These are phyloP conservation scores for Bretschneidera sinensis DNA, from an alignment of 345 rosid genomes.

Conservation along the genomic window DNA sequence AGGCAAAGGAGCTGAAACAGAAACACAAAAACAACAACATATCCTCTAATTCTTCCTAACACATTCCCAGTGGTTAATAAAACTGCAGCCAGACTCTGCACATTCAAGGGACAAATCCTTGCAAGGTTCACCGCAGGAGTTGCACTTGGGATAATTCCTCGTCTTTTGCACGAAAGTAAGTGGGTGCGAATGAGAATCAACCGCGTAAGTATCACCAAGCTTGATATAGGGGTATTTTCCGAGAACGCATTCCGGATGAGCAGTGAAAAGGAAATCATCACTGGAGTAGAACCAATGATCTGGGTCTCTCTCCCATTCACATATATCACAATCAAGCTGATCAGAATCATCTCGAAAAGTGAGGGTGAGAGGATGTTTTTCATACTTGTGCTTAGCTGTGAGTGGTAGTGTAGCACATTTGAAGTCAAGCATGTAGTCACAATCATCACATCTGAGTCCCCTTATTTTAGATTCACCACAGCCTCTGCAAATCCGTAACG, in stretches of 20 bases:
- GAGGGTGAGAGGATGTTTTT: conserved; percentile 2
- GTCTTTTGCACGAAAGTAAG: neutral
- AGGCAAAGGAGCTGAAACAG: too few species aligned
- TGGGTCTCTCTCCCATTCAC: neutral
- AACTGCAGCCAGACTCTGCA: neutral
- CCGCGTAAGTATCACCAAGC: neutral
- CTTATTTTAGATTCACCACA: neutral
- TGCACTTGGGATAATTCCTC: neutral
- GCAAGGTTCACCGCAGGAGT: neutral
- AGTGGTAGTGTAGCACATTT: neutral
- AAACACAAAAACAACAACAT: too few species aligned
- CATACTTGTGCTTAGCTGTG: conserved; percentile 5
- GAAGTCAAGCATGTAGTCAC: neutral
- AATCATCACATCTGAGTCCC: neutral
- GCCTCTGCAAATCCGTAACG: neutral
- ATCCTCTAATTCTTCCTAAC: neutral
- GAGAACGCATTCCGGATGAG: neutral
- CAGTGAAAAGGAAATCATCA: neutral
- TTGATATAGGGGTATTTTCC: neutral
- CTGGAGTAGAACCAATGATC: conserved; percentile 5
- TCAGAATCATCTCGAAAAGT: neutral
- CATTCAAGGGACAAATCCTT: neutral
- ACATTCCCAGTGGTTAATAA: neutral
- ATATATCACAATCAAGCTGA: neutral
- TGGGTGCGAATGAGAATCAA: neutral